A percentile compares a stretch with the other conserved stretches of the same genome.
Evolutionary conservation across 2,329 filamentous ascomycete species (phyloP).

Genomic region (Teratosphaeria gauchensis): DNA sequence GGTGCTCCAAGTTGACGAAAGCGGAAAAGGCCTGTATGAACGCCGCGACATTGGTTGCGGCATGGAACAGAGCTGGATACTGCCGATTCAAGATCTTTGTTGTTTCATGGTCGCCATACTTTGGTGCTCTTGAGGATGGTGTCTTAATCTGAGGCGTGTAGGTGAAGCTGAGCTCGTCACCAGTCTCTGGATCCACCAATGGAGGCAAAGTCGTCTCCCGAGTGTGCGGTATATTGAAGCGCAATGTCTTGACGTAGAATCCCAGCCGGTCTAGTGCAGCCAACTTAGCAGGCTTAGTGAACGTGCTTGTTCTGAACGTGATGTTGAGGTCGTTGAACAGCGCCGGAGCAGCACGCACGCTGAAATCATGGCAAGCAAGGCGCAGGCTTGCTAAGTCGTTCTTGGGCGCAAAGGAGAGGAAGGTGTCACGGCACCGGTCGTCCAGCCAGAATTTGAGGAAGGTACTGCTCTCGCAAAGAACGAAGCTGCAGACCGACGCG

Average conservation of each 20-base stretch:
- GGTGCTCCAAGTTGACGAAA: conserved; percentile 60
- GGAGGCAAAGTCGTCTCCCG: conserved; percentile 74
- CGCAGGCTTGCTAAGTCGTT: conserved; percentile 44
- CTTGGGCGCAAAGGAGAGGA: conserved; percentile 33
- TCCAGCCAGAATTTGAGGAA: conserved; percentile 43
- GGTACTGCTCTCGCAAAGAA: conserved; percentile 38
- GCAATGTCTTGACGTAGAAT: conserved; percentile 66
- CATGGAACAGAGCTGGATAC: conserved; percentile 82
- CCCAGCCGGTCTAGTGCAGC: conserved; percentile 69
- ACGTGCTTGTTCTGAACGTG: conserved; percentile 63
- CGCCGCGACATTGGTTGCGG: conserved; percentile 75
- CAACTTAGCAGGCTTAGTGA: conserved; percentile 63
- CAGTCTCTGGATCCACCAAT: conserved; percentile 67
- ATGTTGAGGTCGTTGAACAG: conserved; percentile 61
- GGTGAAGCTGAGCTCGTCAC: conserved; percentile 68
- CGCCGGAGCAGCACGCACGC: conserved; percentile 57
- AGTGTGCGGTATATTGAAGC: conserved; percentile 67
- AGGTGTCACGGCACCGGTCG: conserved; percentile 36
- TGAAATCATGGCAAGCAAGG: conserved; percentile 59
- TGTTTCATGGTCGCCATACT: conserved; percentile 70
- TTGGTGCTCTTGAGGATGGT: conserved; percentile 54
- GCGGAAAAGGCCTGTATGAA: conserved; percentile 67
- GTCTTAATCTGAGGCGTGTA: conserved; percentile 63
- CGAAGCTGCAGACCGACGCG: conserved; percentile 40
- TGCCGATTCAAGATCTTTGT: conserved; percentile 75